Base-by-base conservation (phyloP, 2,329 filamentous ascomycete species). In the Aureobasidium subglaciale region DNA sequence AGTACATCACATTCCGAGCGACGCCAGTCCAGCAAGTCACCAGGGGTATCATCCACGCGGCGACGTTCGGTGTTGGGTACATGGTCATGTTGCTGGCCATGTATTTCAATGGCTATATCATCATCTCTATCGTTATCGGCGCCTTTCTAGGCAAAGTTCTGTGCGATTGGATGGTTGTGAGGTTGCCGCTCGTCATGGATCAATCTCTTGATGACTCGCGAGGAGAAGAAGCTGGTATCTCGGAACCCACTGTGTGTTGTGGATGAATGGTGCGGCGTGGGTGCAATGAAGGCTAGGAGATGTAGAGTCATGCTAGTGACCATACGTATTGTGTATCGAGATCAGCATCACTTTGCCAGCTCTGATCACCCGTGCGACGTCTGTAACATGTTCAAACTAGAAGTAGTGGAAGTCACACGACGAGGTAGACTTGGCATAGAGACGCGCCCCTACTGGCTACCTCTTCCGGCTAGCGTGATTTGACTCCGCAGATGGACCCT, bases 101-200 rank as follows among this genome's bases (percentile, higher is more conserved):
- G 81, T 83, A 83, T 60, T 84, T 78, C 68, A 84, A 84, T 57
- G 79, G 74, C 7, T 93, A 89, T 70, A 78, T 93, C 60, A 88
- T 93, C 68, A 85, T 92, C 58, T 88, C 83, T 62, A 89, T 93
- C 67, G 81, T 92, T 59, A 79, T 92, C 55, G 89, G 89, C 1
- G 82, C 86, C 0, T 89, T 82, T 60, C 56, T 91, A 5, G 89
- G 88, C 15, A 77, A 80, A 11, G 88, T 90, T 60, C 65, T 88
- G 58, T 92, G 89, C 67, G 80, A 83, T 27, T 91, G 87, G 86
- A 54, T 54, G 50, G 38, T 54, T 20, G 50, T 54, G 1, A 42
- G 4, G 10, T 11, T 54, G 4, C 50, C 50, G 2, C 13, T 54
- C 20, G 10, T 34, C 4, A 10, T 15, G 7, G 50, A 35, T 7